Conservation (phyloP, 139 green algal genomes). For the Coccomyxa sp. region DNA sequence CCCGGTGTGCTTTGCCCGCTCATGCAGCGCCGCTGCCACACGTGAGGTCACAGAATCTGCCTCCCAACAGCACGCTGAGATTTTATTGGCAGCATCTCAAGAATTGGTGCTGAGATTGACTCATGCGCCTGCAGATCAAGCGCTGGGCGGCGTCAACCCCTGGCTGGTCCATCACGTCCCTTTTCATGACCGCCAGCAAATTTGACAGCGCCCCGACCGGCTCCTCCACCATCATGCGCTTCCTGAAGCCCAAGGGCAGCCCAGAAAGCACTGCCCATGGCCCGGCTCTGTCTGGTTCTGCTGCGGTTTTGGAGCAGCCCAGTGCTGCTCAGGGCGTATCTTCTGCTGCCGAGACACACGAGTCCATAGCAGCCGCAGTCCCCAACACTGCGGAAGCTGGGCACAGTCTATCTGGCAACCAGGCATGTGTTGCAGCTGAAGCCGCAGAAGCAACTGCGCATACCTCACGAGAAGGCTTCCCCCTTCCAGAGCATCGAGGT, state of each 20-base stretch:
- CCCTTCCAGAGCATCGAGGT: too few species aligned
- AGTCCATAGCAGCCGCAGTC: background rate
- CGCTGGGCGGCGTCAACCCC: conserved; percentile 22
- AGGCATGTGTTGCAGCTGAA: background rate
- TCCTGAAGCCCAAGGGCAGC: conserved; percentile 6
- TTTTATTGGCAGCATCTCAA: background rate
- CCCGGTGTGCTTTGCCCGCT: background rate
- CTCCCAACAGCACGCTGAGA: background rate
- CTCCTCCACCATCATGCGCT: conserved; percentile 43
- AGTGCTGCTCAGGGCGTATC: background rate
- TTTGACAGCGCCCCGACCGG: conserved; percentile 47
- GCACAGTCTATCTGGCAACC: background rate
- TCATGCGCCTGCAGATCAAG: conserved; percentile 9
- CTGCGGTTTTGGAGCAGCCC: background rate
- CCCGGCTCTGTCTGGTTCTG: too few species aligned
- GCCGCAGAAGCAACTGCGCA: too few species aligned
- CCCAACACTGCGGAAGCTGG: too few species aligned
- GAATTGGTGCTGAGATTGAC: background rate
- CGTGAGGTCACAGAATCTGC: conserved; percentile 15
- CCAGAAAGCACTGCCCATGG: too few species aligned
- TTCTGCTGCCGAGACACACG: background rate
- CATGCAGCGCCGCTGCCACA: conserved; percentile 17
- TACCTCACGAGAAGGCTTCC: too few species aligned
- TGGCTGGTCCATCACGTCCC: conserved; percentile 38
- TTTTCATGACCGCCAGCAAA: conserved; percentile 40